Evolutionary conservation across 345 rosid genomes (phyloP).

Genomic region (Melaleuca alternifolia): DNA sequence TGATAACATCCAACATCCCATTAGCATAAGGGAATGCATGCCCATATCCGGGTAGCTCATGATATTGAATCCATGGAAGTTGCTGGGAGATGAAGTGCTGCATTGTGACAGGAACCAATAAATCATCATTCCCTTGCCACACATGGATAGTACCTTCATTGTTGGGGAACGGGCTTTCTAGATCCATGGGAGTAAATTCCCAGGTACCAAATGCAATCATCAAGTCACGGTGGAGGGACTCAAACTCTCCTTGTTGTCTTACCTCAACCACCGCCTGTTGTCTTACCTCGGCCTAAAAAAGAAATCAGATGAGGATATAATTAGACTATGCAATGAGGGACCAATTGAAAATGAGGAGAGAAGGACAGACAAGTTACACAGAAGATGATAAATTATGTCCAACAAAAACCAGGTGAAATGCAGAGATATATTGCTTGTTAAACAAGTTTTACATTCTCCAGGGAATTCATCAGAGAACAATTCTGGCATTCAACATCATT

Average conservation of each 20-base stretch:
- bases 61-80: constrained; percentile 12
- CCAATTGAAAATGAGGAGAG: neutral
- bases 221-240: constrained; percentile 9
- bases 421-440: neutral
- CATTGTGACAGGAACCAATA: constrained; percentile 1
- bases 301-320: neutral
- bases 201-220: constrained; percentile 1
- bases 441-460: neutral
- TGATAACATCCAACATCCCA: constrained; percentile 8
- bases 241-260: constrained; percentile 14
- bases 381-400: neutral
- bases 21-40: neutral
- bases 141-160: constrained; percentile 10
- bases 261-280: neutral
- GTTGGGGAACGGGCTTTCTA: constrained; percentile 7
- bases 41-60: constrained; percentile 5
- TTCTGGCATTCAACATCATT: neutral
- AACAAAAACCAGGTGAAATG: neutral
- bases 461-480: neutral
- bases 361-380: neutral
- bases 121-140: constrained; percentile 14
- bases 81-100: constrained; percentile 7
- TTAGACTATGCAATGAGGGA: neutral
- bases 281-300: neutral
- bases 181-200: constrained; percentile 9